Evolutionary conservation across 2,329 filamentous ascomycete genomes (phyloP), one percentile per base, ranked within the genome.

Genomic region (Penicillium sumatraense): DNA sequence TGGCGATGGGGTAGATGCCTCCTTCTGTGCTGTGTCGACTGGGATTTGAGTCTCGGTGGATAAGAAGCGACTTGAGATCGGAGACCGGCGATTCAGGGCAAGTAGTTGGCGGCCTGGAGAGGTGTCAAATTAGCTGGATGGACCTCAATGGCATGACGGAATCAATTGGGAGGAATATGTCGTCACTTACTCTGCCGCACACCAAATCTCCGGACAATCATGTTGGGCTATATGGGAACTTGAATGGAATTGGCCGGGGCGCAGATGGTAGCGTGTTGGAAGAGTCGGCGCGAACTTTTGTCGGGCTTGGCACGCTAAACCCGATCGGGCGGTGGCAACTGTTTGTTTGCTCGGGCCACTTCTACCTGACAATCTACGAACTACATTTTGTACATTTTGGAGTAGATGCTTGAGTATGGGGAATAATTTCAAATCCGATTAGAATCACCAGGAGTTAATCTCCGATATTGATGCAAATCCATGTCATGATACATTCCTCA

Each of bases 131-230:
- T 58, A 62, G 60, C 29, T 40, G 44, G 49, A 13, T 18, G 13
- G 10, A 14, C 35, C 26, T 33, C 38, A 16, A 13, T n/a, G 21
- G 4, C 0, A 21, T 3, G n/a, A 5, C 14, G 3, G 3, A 10
- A 41, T 42, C 29, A 56, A 41, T 48, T 35, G 20, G 3, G 21
- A 8, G n/a, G n/a, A n/a, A n/a, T n/a, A n/a, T n/a, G n/a, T n/a
- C n/a, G n/a, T 42, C 10, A 69, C 75, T 65, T 53, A 77, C 75
- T 70, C 56, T 77, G 75, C 69, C 73, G 73, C 68, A 70, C 58
- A 62, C 66, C 71, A 40, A 74, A 47, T 52, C 73, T 67, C 60
- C 75, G 72, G 63, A 77, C 67, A 68, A 77, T 77, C 75, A 77
- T 77, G 47, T 51, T 72, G 69, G 46, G 42, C 42, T 46, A 31